These are phyloP conservation scores for Ogataea methanolica DNA, from an alignment of 805 yeast species.

Conservation along the genomic window DNA sequence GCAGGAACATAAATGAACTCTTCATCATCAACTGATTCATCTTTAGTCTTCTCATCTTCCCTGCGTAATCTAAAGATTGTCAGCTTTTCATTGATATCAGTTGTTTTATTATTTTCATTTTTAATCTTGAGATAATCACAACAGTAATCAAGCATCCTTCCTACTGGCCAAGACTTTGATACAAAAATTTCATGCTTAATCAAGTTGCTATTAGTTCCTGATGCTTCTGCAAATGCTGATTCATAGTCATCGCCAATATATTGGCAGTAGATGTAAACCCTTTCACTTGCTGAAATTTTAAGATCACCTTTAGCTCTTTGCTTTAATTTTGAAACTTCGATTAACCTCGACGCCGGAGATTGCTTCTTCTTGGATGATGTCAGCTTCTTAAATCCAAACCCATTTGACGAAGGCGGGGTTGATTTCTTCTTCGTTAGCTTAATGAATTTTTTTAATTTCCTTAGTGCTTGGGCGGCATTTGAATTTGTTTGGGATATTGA, in stretches of 20 bases:
- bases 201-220: conserved; percentile 3
- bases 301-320: conserved; percentile 49
- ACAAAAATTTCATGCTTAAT: conserved; percentile 37
- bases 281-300: conserved; percentile 37
- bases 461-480: conserved; percentile 17
- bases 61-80: conserved; percentile 39
- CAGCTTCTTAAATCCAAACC: neutral
- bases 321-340: conserved; percentile 37
- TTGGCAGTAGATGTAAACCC: conserved; percentile 47
- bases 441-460: conserved; percentile 19
- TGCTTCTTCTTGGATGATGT: conserved; percentile 1
- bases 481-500: conserved; percentile 7
- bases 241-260: conserved; percentile 31
- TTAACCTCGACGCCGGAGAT: conserved; percentile 23
- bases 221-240: conserved; percentile 2
- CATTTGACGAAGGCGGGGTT: conserved; percentile 1
- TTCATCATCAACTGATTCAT: conserved; percentile 12
- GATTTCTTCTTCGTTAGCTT: conserved; percentile 6
- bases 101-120: conserved; percentile 46
- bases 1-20: conserved; percentile 30
- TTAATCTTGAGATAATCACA: conserved; percentile 42
- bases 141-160: conserved; percentile 50
- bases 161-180: conserved; percentile 55
- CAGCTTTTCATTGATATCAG: conserved; percentile 37
- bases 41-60: conserved; percentile 26